Conservation (phyloP, 352 stramenopile species). For the Phytophthora pluvialis region DNA sequence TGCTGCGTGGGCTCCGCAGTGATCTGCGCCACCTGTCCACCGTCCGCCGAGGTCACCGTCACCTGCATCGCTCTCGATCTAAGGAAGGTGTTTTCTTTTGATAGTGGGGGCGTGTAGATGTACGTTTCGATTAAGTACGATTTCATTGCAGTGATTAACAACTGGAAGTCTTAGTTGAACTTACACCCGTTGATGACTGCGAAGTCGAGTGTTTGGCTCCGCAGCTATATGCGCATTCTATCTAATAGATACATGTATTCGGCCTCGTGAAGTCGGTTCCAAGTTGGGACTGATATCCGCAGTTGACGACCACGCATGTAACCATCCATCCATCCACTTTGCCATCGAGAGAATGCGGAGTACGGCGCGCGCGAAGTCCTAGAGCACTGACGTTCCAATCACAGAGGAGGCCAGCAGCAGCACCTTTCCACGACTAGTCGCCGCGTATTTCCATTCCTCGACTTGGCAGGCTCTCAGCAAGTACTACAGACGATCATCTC, state of each 20-base stretch:
- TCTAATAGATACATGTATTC: slow-evolving; percentile 7
- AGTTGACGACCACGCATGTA: neutral
- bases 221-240: neutral
- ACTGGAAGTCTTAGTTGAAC: too few species aligned
- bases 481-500: slow-evolving; percentile 1
- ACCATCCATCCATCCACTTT: slow-evolving; percentile 15
- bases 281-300: slow-evolving; percentile 9
- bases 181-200: slow-evolving; percentile 20
- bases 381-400: slow-evolving; percentile 11
- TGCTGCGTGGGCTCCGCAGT: slow-evolving; percentile 57
- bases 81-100: slow-evolving; percentile 2
- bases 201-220: slow-evolving; percentile 13
- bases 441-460: slow-evolving; percentile 28
- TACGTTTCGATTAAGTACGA: neutral
- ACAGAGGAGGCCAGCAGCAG: slow-evolving; percentile 17
- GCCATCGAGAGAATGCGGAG: slow-evolving; percentile 23
- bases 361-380: neutral
- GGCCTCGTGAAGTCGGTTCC: slow-evolving; percentile 1
- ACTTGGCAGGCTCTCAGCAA: slow-evolving; percentile 19
- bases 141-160: neutral
- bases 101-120: neutral
- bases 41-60: slow-evolving; percentile 70
- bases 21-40: slow-evolving; percentile 61
- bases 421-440: slow-evolving; percentile 21
- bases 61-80: slow-evolving; percentile 55